These are phyloP conservation scores for Alloteropsis angusta DNA, from an alignment of 202 grass and related monocot species.

Conservation along the genomic window DNA sequence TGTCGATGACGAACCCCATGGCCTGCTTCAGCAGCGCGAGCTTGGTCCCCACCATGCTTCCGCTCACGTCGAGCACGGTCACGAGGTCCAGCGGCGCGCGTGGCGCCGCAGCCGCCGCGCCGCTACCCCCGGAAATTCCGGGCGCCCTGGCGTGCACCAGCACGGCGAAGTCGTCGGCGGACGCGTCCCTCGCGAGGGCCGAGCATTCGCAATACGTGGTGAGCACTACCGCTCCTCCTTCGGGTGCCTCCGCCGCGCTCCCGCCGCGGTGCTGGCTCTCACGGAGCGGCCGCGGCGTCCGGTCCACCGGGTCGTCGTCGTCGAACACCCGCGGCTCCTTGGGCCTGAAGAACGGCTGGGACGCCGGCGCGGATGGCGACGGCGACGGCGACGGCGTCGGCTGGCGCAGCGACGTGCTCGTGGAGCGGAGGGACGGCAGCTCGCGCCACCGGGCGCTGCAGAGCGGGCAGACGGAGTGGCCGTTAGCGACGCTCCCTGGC, in stretches of 20 bases:
- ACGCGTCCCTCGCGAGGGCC: slow-evolving; percentile 25
- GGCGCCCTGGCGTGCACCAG: slow-evolving; percentile 46
- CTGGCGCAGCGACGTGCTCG: neutral
- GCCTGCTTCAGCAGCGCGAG: slow-evolving; percentile 49
- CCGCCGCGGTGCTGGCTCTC: neutral
- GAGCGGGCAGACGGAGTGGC: slow-evolving; percentile 37
- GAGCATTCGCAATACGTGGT: slow-evolving; percentile 48
- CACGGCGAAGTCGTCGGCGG: slow-evolving; percentile 40
- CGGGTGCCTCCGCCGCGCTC: neutral
- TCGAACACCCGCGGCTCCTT: slow-evolving; percentile 42
- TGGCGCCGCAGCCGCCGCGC: neutral
- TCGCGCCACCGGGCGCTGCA: slow-evolving; percentile 40
- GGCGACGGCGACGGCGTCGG: neutral
- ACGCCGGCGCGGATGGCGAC: neutral
- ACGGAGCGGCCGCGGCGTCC: neutral
- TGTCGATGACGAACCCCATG: slow-evolving; percentile 57
- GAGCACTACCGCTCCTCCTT: slow-evolving; percentile 15
- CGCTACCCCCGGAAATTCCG: neutral
- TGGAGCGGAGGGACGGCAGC: slow-evolving; percentile 28
- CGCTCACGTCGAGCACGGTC: slow-evolving; percentile 58
- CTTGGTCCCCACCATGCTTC: slow-evolving; percentile 46
- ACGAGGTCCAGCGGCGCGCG: slow-evolving; percentile 48
- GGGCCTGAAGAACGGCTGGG: slow-evolving; percentile 34
- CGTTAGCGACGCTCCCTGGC: slow-evolving; percentile 14
- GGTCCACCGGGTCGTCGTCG: slow-evolving; percentile 45